A percentile compares a stretch with the other conserved stretches of the same genome.
Conservation (phyloP, 257 asterid genomes). For the Scutellaria galericulata region DNA sequence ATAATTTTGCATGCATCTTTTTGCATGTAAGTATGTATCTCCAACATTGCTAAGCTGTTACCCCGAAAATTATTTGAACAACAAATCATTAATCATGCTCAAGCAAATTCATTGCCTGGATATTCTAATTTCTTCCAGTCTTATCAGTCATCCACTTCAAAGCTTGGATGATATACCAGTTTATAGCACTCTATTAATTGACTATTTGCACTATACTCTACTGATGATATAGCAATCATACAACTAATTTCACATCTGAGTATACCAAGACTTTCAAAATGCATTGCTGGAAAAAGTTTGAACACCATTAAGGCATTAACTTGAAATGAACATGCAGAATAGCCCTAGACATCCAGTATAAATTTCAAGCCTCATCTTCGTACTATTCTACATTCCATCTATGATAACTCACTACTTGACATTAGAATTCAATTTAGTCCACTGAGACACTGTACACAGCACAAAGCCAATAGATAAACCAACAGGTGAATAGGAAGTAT, state of each 20-base stretch:
- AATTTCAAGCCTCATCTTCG: slow-evolving; percentile 1
- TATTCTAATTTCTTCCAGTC: slow-evolving; percentile 1
- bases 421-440: not conserved
- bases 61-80: not conserved
- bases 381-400: not conserved
- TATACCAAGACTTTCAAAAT: not conserved
- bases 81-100: not conserved
- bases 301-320: not conserved
- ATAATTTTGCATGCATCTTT: not conserved
- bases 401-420: too few relatives aligned
- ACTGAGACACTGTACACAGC: not conserved
- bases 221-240: not conserved
- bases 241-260: not conserved
- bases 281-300: not conserved
- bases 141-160: not conserved
- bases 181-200: slow-evolving; percentile 1
- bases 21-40: not conserved
- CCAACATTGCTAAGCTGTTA: slow-evolving; percentile 4
- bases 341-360: not conserved
- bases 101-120: not conserved
- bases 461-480: not conserved
- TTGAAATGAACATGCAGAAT: not conserved
- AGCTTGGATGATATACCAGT: not conserved
- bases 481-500: not conserved
- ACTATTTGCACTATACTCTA: not conserved